Base-by-base conservation (phyloP, 202 grass and related monocot species). In the Zizania palustris region DNA sequence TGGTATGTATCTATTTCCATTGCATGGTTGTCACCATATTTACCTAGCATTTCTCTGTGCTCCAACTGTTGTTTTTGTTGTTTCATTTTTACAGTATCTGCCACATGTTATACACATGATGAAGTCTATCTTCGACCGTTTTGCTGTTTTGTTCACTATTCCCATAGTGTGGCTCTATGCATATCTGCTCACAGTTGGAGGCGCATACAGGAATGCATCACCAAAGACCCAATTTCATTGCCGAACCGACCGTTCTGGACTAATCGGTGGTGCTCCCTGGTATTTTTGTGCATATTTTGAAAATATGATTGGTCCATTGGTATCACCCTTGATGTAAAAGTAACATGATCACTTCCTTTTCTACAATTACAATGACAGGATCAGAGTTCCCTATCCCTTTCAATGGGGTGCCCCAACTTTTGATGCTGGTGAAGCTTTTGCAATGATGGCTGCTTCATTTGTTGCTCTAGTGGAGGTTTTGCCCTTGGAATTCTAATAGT, bases 391-490 rank as follows among this genome's bases (percentile, higher is more conserved):
- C 57, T 98, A 95, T 85, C 96, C 95, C 34, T 98, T 98, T 67
- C 96, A 98, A 60, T 98, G 91, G 96, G 96, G 96, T 37, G 96
- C 96, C 78, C 96, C 96, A 71, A 89, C 83, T 77, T 98, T 98
- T 71, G 96, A 98, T 76, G 96, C 89, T 0, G 96, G 96, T 75
- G 96, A 98, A 90, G 96, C 96, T 80, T 98, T 98, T 86, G 96
- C 96, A 28, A 95, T 98, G 96, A 95, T 98, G 89, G 89, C 96
- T 69, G 96, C 96, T 83, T 95, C 96, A 45, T 98, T 98, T 75
- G 91, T 98, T 81, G 89, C 85, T 74, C 83, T 98, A 11, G 96
- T 98, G 67, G 96, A 98, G 96, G 96, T 99, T 60, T 45, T 20
- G 5, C 51, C 34, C 54, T 71, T 3, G 16, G 63, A 65, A 71